These are phyloP conservation scores for Harringtonia lauricola DNA, from an alignment of 2,329 filamentous ascomycete genomes.

Conservation along the genomic window DNA sequence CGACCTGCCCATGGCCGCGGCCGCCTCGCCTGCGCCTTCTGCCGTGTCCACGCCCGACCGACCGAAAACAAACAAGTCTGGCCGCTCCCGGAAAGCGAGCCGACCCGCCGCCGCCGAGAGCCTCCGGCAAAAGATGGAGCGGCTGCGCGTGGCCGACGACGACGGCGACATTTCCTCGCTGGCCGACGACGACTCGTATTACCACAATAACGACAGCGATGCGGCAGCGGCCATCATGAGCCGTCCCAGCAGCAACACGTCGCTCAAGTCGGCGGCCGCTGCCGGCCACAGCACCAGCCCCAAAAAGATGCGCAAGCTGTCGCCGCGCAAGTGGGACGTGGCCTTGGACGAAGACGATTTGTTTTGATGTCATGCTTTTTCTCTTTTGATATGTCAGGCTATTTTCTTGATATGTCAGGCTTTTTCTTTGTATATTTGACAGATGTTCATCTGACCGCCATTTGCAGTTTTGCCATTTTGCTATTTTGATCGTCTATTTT, in stretches of 20 bases:
- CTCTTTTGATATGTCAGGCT: not conserved
- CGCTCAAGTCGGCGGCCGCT: slow-evolving; percentile 7
- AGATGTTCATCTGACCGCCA: no score
- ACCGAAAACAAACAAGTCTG: no score
- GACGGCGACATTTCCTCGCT: slow-evolving; percentile 5
- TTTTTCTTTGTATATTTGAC: not conserved
- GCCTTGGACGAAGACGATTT: slow-evolving; percentile 26
- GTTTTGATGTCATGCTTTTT: slow-evolving; percentile 18
- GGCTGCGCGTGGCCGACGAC: slow-evolving; percentile 34
- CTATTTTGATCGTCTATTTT: no score
- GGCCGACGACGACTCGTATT: not conserved
- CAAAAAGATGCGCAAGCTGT: slow-evolving; percentile 42
- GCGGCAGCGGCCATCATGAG: slow-evolving; percentile 3
- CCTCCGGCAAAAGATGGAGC: slow-evolving; percentile 37
- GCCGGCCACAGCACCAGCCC: slow-evolving; percentile 27
- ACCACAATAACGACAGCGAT: not conserved
- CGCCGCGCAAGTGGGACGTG: slow-evolving; percentile 35
- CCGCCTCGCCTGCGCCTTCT: slow-evolving; percentile 6
- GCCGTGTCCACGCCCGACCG: not conserved
- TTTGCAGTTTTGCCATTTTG: not conserved
- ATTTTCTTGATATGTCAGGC: not conserved
- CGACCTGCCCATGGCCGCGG: slow-evolving; percentile 22
- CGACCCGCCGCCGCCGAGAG: no score
- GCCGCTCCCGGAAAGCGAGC: no score
- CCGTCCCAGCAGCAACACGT: slow-evolving; percentile 6